Evolutionary conservation across 441 rosid genomes (phyloP).

Genomic region (Eutrema salsugineum): DNA sequence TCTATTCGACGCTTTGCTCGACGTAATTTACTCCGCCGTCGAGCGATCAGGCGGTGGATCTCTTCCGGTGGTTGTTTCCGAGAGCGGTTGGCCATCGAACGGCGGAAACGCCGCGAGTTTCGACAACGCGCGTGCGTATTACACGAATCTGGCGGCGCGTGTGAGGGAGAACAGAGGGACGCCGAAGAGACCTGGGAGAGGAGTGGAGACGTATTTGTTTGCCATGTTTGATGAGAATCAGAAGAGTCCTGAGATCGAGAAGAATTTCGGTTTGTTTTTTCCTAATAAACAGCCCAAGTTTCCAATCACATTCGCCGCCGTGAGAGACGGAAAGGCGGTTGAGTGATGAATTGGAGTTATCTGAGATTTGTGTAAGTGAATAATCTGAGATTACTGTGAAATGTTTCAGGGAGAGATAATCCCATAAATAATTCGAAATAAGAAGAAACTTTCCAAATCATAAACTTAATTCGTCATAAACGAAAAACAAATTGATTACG

Average conservation of each 20-base stretch:
- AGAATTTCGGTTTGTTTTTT: slow-evolving; percentile 48
- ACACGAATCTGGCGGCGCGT: slow-evolving; percentile 39
- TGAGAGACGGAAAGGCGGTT: neutral
- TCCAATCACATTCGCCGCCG: slow-evolving; percentile 30
- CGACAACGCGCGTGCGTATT: slow-evolving; percentile 42
- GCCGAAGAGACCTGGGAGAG: slow-evolving; percentile 52
- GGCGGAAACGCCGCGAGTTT: slow-evolving; percentile 35
- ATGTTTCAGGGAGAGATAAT: neutral
- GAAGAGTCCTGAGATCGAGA: slow-evolving; percentile 48
- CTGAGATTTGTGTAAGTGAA: no score
- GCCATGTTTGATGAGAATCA: slow-evolving; percentile 62
- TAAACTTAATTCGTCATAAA: neutral
- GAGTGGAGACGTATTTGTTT: slow-evolving; percentile 52
- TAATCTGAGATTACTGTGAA: neutral
- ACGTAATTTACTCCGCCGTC: slow-evolving; percentile 40
- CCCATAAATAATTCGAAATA: neutral
- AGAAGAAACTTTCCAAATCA: neutral
- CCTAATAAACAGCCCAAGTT: slow-evolving; percentile 45
- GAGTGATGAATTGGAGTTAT: no score
- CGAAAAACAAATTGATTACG: no score
- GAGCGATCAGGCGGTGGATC: slow-evolving; percentile 36
- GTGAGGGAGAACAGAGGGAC: slow-evolving; percentile 41
- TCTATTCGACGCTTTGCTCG: slow-evolving; percentile 59
- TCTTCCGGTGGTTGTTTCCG: slow-evolving; percentile 48
- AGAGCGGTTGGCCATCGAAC: slow-evolving; percentile 66